A percentile compares a stretch with the other conserved stretches of the same genome.
These are phyloP conservation scores for Suillus paluster DNA, from an alignment of 768 basidiomycete genomes.

Conservation along the genomic window DNA sequence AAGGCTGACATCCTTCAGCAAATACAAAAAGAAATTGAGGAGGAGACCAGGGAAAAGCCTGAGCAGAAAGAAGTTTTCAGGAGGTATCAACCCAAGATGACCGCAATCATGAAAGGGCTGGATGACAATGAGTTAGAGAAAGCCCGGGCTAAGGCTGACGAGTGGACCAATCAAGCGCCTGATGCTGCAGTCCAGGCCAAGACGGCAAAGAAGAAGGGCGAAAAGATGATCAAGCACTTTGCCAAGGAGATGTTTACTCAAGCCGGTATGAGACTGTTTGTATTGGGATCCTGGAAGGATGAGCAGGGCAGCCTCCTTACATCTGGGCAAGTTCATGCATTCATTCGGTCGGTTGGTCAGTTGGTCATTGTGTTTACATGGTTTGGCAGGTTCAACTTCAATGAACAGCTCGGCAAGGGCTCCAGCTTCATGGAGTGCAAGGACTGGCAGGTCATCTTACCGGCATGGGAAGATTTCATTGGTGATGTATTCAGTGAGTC, in stretches of 20 bases:
- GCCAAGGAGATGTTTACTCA: neutral
- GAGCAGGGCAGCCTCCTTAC: neutral
- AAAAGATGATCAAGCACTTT: neutral
- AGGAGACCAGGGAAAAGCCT: too few species aligned
- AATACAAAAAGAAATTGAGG: too few species aligned
- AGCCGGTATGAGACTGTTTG: neutral
- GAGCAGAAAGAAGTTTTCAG: too few species aligned
- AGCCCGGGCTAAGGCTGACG: too few species aligned
- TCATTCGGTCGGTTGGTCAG: neutral
- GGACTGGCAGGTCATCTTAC: neutral
- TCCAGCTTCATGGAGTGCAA: neutral
- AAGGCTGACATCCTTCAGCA: too few species aligned
- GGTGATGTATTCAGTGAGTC: neutral
- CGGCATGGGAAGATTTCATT: neutral
- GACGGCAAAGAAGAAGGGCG: neutral
- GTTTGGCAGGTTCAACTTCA: neutral
- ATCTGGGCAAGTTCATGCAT: neutral
- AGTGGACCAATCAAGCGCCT: too few species aligned
- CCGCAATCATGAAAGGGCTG: too few species aligned
- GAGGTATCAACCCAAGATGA: too few species aligned
- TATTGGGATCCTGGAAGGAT: neutral
- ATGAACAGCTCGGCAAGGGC: neutral
- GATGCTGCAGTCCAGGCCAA: too few species aligned
- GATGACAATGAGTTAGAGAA: too few species aligned
- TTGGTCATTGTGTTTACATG: neutral